These are phyloP conservation scores for Hypoxylon rickii DNA, from an alignment of 495 filamentous ascomycete species.

Conservation along the genomic window DNA sequence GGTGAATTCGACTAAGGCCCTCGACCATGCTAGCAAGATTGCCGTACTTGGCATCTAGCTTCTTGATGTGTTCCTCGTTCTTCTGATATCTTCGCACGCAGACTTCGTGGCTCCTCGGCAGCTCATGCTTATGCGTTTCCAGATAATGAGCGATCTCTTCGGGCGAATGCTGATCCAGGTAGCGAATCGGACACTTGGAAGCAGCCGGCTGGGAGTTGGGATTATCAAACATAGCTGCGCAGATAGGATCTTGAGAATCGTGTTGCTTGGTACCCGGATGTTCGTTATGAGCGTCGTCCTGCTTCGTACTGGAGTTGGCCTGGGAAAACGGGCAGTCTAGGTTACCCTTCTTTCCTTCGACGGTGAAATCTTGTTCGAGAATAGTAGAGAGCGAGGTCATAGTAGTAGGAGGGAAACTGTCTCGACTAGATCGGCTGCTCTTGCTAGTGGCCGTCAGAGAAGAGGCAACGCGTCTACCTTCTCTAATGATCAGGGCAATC, in stretches of 20 bases:
- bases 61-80: slow-evolving; percentile 77
- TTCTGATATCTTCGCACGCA: slow-evolving; percentile 86
- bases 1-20: slow-evolving; percentile 80
- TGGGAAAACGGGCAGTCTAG: slow-evolving; percentile 64
- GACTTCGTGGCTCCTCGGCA: slow-evolving; percentile 87
- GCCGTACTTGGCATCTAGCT: slow-evolving; percentile 90
- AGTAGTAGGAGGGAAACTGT: slow-evolving; percentile 46
- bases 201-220: slow-evolving; percentile 55
- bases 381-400: slow-evolving; percentile 58
- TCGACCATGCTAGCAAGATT: slow-evolving; percentile 89
- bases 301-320: slow-evolving; percentile 30
- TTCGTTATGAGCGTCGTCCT: slow-evolving; percentile 7
- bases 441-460: slow-evolving; percentile 45
- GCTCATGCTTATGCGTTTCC: slow-evolving; percentile 88
- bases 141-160: slow-evolving; percentile 90
- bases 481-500: slow-evolving; percentile 58
- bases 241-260: slow-evolving; percentile 61
- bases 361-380: slow-evolving; percentile 69
- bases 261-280: slow-evolving; percentile 39
- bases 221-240: slow-evolving; percentile 61
- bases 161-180: slow-evolving; percentile 83
- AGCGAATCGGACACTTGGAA: slow-evolving; percentile 84
- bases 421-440: slow-evolving; percentile 44
- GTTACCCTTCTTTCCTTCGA: slow-evolving; percentile 62
- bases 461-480: slow-evolving; percentile 57